Evolutionary conservation across 148 eudicot genomes (phyloP), one percentile per base, ranked within the genome.

Genomic region (Fagopyrum tataricum): DNA sequence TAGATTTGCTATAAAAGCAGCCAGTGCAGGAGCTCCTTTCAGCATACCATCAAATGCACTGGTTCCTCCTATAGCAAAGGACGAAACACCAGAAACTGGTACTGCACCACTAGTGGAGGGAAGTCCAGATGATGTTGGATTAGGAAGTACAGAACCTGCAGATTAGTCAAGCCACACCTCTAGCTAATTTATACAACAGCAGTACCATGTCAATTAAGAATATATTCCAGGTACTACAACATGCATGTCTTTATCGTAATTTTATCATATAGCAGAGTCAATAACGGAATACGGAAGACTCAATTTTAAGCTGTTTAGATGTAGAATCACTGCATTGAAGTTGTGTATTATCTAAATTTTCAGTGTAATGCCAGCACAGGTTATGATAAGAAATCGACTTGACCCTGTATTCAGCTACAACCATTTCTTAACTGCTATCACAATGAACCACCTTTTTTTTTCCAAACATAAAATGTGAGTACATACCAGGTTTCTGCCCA

Each of bases 401-500:
- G 69, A 64, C 40, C 40, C 40, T 39, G n/a, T 64, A 15, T 64
- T 39, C 40, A 64, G 15, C 18, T 39, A 64, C n/a, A 64, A 64
- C 12, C 20, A 9, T 24, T 26, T 8, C 43, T 24, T 5, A 26
- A 9, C 15, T 10, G 3, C 8, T 31, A 23, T 20, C 61, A 20
- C 9, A 9, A 20, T 18, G 9, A 55, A n/a, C 10, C 61, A n/a
- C n/a, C 12, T 7, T n/a, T 40, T 66, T 40, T n/a, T 12, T 46
- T 18, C 31, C 21, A 23, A 18, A 44, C 49, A 41, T 47, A 41
- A 43, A 37, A 70, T 70, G 26, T 9, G 41, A 23, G 37, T 4
- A 39, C 84, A 70, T 84, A 95, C 98, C 97, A 70, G 83, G 73
- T 74, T 84, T 89, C 81, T 86, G 96, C 75, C 86, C 83, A 15